Percentiles rank a stretch among this genome's conserved stretches.
These are phyloP conservation scores for Globisporangium nagaii DNA, from an alignment of 352 stramenopile species.

Conservation along the genomic window DNA sequence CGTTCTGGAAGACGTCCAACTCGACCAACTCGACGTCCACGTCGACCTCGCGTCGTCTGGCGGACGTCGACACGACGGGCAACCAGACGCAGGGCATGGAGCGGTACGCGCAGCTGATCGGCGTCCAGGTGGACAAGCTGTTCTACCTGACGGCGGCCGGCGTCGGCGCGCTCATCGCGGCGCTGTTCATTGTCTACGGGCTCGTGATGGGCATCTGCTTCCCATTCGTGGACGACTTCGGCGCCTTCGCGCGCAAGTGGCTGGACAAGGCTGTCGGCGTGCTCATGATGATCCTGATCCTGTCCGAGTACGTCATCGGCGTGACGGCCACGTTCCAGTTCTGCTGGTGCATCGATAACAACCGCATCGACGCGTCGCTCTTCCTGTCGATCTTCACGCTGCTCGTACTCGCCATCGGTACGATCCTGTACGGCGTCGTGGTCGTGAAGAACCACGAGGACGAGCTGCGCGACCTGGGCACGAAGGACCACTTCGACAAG, in stretches of 20 bases:
- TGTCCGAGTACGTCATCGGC: conserved; percentile 80
- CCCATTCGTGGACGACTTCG: conserved; percentile 51
- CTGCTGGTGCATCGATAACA: conserved; percentile 70
- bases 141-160: conserved; percentile 78
- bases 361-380: conserved; percentile 47
- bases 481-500: conserved; percentile 84
- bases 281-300: conserved; percentile 80
- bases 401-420: conserved; percentile 68
- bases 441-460: conserved; percentile 76
- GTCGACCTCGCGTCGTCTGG: conserved; percentile 23
- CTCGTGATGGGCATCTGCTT: conserved; percentile 39
- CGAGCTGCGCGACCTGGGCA: conserved; percentile 73
- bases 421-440: conserved; percentile 68
- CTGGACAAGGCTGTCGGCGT: conserved; percentile 75
- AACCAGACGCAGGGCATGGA: conserved; percentile 69
- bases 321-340: conserved; percentile 84
- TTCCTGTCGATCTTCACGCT: conserved; percentile 64
- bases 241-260: conserved; percentile 57
- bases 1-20: conserved; percentile 43
- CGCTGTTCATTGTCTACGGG: conserved; percentile 41
- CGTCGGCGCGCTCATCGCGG: conserved; percentile 38
- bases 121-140: conserved; percentile 68
- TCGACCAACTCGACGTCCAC: conserved; percentile 4
- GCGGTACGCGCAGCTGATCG: conserved; percentile 69
- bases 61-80: conserved; percentile 12